Base-by-base conservation (phyloP, 202 grass and related monocot genomes). In the Digitaria exilis region DNA sequence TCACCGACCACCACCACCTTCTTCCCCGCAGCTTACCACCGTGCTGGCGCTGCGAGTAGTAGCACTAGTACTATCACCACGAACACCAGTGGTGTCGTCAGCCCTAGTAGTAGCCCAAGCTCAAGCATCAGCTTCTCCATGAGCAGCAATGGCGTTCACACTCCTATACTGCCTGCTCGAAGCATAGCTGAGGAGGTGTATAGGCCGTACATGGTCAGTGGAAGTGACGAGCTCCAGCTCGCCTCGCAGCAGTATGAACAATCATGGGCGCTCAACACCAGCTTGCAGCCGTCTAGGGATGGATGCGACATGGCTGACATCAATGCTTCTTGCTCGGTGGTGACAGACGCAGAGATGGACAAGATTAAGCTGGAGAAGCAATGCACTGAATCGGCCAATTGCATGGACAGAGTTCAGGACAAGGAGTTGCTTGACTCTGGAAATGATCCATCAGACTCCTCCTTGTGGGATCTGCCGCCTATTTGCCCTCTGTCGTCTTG, bases 381-480 rank as follows among this genome's bases (percentile, higher is more conserved):
- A 15, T 51, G 69, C 18, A 61, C 69, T 39, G 78, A 54, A 4
- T 84, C n/a, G 19, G 68, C 51, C 16, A 60, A 72, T 29, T n/a
- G n/a, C 65, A 75, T 84, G 81, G 77, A 80, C 61, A 84, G 71
- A 50, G 12, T 54, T 45, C 84, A 84, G 80, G 70, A 69, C n/a
- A 61, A 84, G 34, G 81, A 89, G 21, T 55, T 66, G 3, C 70
- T 78, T 35, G 87, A 87, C 35, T 56, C 76, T 0, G 80, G 72
- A 26, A 86, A 37, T 37, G 87, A 92, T 81, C 57, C 87, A 13
- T 84, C 69, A 7, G 90, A 92, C 61, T 78, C 87, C n/a, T n/a
- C n/a, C n/a, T 77, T 92, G 26, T 92, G 90, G 90, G 90, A 92
- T 81, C 77, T 92, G 29, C 90, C 87, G 10, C 80, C 90, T 26